Percentiles rank a stretch among this genome's conserved stretches.
phyloP scores from a whole-genome alignment of 768 basidiomycete species.

The Chalciporus pseudorubinellus region DNA sequence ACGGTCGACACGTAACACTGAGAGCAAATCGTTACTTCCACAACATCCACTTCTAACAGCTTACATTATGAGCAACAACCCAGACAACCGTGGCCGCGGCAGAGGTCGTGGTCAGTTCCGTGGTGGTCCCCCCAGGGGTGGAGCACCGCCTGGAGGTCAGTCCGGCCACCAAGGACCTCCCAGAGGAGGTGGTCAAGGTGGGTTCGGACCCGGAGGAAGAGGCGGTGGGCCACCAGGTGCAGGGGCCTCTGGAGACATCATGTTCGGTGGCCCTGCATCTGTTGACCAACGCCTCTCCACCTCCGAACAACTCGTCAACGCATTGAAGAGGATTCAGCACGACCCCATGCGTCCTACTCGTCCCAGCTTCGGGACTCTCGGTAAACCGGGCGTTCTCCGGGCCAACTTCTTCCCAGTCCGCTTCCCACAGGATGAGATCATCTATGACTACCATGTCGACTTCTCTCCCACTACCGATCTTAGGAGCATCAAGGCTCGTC shows the following conservation, averaged over 20 bases:
- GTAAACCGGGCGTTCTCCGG: conserved; percentile 40
- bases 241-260: conserved; percentile 25
- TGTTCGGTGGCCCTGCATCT: conserved; percentile 31
- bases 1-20: background rate
- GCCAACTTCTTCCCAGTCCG: conserved; percentile 50
- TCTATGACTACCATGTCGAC: conserved; percentile 47
- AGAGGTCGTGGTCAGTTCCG: conserved; percentile 16
- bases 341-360: conserved; percentile 41
- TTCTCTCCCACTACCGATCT: conserved; percentile 35
- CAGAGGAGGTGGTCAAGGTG: conserved; percentile 5
- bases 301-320: conserved; percentile 26
- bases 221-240: conserved; percentile 27
- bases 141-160: background rate
- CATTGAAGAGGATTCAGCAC: conserved; percentile 30
- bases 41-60: background rate
- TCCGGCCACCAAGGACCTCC: background rate
- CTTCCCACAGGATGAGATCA: conserved; percentile 34
- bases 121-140: conserved; percentile 2
- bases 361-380: conserved; percentile 45
- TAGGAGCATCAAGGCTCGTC: conserved; percentile 38
- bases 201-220: conserved; percentile 3
- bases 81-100: conserved; percentile 16
- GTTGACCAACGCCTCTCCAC: conserved; percentile 35
- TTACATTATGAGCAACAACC: background rate
- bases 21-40: background rate